Conservation (phyloP, 768 basidiomycete genomes). For the Neoboletus subvelutipes region DNA sequence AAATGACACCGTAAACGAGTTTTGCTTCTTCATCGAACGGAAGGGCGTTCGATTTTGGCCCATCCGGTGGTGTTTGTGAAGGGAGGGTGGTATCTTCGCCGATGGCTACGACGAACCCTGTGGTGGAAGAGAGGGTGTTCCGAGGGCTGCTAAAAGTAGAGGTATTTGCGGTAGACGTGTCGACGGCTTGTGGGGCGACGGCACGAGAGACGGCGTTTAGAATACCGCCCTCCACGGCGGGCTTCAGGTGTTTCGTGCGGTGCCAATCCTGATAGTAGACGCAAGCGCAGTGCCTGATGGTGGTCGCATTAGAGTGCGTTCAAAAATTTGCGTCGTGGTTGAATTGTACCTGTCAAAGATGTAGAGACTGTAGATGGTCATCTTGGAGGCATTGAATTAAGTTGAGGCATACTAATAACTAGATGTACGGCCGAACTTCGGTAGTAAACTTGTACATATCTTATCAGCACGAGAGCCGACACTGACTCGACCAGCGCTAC, state of each 20-base stretch:
- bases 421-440: too few species aligned
- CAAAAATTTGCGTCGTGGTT: neutral
- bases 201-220: conserved; percentile 79
- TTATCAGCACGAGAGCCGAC: neutral
- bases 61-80: conserved; percentile 9
- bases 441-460: too few species aligned
- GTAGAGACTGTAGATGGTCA: conserved; percentile 93
- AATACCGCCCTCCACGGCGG: conserved; percentile 70
- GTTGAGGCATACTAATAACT: too few species aligned
- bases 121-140: conserved; percentile 61
- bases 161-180: conserved; percentile 35
- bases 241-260: conserved; percentile 68
- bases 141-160: conserved; percentile 55
- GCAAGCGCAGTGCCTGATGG: conserved; percentile 78
- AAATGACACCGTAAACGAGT: conserved; percentile 92
- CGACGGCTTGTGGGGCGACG: conserved; percentile 40
- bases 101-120: conserved; percentile 69
- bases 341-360: conserved; percentile 76
- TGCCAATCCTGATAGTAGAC: conserved; percentile 98
- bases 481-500: neutral
- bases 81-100: conserved; percentile 42
- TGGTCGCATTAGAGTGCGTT: neutral
- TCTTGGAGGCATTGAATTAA: conserved; percentile 26
- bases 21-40: conserved; percentile 98
- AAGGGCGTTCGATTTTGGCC: conserved; percentile 50